Percentiles rank a stretch among this genome's conserved stretches.
Conservation (phyloP, 2,329 filamentous ascomycete species). For the Ophiocordyceps robertsii region DNA sequence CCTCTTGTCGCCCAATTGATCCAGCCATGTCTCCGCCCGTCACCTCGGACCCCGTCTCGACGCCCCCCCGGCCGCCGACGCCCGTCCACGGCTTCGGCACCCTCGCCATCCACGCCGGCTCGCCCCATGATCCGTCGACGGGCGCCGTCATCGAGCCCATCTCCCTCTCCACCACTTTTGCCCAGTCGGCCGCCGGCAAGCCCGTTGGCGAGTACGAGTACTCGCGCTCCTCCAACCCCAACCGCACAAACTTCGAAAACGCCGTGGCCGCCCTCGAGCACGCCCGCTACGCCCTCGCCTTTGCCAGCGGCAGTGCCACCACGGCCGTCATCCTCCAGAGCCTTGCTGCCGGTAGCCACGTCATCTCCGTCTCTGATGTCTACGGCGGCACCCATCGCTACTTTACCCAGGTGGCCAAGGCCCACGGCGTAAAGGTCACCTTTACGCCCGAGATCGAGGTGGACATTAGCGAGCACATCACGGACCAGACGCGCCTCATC, state of each 20-base stretch:
- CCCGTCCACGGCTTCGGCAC: constrained; percentile 79
- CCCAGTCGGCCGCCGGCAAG: constrained; percentile 76
- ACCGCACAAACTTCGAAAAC: constrained; percentile 85
- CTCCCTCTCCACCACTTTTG: constrained; percentile 90
- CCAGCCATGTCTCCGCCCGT: constrained; percentile 14
- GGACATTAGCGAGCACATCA: constrained; percentile 75
- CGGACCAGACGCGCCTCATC: constrained; percentile 77
- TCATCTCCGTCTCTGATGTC: constrained; percentile 92
- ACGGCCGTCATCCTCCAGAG: constrained; percentile 90
- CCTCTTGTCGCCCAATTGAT: background rate
- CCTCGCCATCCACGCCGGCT: constrained; percentile 84
- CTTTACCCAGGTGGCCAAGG: constrained; percentile 93
- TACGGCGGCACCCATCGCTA: constrained; percentile 97
- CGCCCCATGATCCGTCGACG: constrained; percentile 78
- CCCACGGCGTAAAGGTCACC: constrained; percentile 86
- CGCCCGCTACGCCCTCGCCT: constrained; percentile 84
- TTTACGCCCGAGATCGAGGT: constrained; percentile 89
- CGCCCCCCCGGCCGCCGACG: constrained; percentile 56
- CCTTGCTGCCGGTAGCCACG: constrained; percentile 79
- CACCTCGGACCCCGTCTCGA: constrained; percentile 45
- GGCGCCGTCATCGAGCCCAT: constrained; percentile 95
- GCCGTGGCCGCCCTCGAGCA: constrained; percentile 88
- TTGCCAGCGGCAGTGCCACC: constrained; percentile 85
- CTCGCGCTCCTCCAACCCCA: constrained; percentile 85
- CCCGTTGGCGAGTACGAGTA: constrained; percentile 89